These are phyloP conservation scores for Gracilaria vermiculophylla DNA, from an alignment of 23 red algal species.

Conservation along the genomic window DNA sequence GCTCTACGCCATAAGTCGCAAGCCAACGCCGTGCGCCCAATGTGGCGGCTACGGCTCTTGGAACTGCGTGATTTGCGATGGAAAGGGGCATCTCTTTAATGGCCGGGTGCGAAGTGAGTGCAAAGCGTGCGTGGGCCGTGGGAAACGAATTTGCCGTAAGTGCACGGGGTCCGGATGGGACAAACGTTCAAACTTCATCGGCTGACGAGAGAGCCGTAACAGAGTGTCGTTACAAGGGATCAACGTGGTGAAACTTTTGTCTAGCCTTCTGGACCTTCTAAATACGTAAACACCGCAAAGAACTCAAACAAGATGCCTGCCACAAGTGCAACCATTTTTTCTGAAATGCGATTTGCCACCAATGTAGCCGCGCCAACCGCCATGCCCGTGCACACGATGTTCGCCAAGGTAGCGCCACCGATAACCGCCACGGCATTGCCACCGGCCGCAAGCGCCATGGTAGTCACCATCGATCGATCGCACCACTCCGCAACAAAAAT, in stretches of 20 bases:
- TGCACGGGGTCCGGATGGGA: constrained; percentile 63
- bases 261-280: constrained; percentile 69
- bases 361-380: constrained; percentile 80
- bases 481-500: constrained; percentile 97
- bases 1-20: neutral
- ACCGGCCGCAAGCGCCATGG: constrained; percentile 92
- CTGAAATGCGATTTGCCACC: constrained; percentile 78
- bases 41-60: constrained; percentile 47
- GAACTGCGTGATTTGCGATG: constrained; percentile 70
- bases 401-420: constrained; percentile 83
- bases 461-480: constrained; percentile 94
- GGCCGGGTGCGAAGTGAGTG: constrained; percentile 38
- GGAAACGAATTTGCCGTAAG: constrained; percentile 46
- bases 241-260: neutral
- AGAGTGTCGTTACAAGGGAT: neutral
- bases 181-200: constrained; percentile 53
- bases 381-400: constrained; percentile 86
- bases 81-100: constrained; percentile 30
- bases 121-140: constrained; percentile 60
- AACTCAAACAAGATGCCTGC: constrained; percentile 90
- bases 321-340: constrained; percentile 81
- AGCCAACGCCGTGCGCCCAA: constrained; percentile 42
- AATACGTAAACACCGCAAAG: constrained; percentile 83
- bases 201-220: neutral
- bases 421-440: constrained; percentile 80